Evolutionary conservation across 331 rosid species (phyloP).

Genomic region (Pyracantha coccinea): DNA sequence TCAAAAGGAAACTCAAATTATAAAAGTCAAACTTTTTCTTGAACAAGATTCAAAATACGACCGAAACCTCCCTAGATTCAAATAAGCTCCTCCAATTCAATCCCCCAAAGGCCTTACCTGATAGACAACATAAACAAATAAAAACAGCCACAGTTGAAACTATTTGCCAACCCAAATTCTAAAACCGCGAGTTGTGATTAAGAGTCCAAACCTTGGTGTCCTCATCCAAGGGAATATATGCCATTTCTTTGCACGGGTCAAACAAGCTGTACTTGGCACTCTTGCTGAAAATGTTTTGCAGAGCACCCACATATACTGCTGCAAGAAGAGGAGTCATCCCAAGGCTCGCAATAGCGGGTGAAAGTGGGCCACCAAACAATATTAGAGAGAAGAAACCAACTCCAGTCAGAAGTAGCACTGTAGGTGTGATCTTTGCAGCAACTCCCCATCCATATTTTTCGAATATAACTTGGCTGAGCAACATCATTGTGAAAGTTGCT

Average conservation of each 20-base stretch:
- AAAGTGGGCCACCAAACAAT: conserved; percentile 71
- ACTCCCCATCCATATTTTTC: conserved; percentile 94
- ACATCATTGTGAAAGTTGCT: conserved; percentile 92
- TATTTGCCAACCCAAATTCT: background rate
- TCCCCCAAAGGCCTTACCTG: background rate
- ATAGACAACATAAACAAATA: too few relatives aligned
- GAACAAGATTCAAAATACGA: too few relatives aligned
- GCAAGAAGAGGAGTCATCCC: conserved; percentile 97
- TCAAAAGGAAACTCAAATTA: background rate
- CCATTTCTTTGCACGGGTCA: conserved; percentile 98
- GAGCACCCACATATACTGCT: conserved; percentile 89
- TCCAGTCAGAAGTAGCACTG: conserved; percentile 84
- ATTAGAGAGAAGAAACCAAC: conserved; percentile 83
- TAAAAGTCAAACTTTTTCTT: background rate
- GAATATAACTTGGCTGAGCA: conserved; percentile 73
- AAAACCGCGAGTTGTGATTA: background rate
- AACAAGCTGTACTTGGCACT: conserved; percentile 96
- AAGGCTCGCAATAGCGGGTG: conserved; percentile 49
- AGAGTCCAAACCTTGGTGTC: conserved; percentile 75
- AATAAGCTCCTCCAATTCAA: too few relatives aligned
- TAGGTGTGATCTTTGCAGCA: conserved; percentile 91
- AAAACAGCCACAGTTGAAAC: background rate
- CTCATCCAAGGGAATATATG: conserved; percentile 91
- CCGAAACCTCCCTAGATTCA: too few relatives aligned
- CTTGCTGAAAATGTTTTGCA: conserved; percentile 97